Conservation (phyloP, 2,329 filamentous ascomycete species). For the Lachnellula arida region DNA sequence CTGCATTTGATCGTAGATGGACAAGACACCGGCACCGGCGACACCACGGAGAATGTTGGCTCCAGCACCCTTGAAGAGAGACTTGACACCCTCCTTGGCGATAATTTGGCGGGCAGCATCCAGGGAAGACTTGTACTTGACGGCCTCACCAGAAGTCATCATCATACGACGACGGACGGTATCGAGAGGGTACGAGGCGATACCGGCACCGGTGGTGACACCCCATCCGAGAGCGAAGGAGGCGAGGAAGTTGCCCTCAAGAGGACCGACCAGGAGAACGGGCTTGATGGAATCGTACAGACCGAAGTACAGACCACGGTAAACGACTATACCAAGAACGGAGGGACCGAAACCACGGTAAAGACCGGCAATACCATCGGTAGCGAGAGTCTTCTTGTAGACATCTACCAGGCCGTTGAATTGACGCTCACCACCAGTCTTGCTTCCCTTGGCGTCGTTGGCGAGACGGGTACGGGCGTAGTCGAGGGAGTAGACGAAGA, state of each 20-base stretch:
- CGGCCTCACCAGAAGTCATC: conserved; percentile 97
- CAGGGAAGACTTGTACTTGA: conserved; percentile 98
- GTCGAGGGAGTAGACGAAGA: conserved; percentile 99
- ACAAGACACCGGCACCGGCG: conserved; percentile 99
- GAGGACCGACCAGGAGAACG: conserved; percentile 82
- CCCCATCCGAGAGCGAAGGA: conserved; percentile 98
- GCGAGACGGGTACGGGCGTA: conserved; percentile 99
- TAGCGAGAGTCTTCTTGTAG: conserved; percentile 99
- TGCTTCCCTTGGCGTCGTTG: conserved; percentile 99
- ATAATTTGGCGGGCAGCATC: conserved; percentile 96
- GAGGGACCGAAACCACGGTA: conserved; percentile 99
- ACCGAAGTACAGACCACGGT: conserved; percentile 99
- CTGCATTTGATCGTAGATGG: conserved; percentile 99
- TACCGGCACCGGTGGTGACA: conserved; percentile 99
- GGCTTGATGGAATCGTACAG: conserved; percentile 99
- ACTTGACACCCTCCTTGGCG: conserved; percentile 95
- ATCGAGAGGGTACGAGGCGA: conserved; percentile 99
- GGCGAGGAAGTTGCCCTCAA: conserved; percentile 98
- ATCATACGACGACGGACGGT: conserved; percentile 99
- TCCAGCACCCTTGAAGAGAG: conserved; percentile 99
- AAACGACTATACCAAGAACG: conserved; percentile 98
- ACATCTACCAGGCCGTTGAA: conserved; percentile 99
- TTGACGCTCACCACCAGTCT: conserved; percentile 95
- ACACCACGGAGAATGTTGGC: conserved; percentile 99
- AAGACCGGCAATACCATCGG: conserved; percentile 98